Conservation (phyloP, 257 asterid genomes). For the Hygrophila difformis region DNA sequence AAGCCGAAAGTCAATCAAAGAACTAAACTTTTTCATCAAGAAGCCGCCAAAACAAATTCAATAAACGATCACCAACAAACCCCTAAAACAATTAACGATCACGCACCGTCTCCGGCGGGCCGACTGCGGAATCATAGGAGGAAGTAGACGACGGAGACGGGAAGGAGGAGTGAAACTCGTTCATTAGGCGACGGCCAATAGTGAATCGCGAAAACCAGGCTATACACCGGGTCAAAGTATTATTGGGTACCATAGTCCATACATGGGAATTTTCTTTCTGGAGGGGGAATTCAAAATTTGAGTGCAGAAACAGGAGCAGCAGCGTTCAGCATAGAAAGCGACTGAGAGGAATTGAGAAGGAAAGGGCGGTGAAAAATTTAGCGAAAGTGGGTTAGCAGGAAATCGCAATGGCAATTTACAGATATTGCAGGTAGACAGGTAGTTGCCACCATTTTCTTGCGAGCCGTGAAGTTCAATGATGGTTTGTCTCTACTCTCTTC, state of each 20-base stretch:
- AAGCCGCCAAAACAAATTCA: constrained; percentile 1
- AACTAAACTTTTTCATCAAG: not conserved
- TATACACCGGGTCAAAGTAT: constrained; percentile 18
- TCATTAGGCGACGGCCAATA: constrained; percentile 31
- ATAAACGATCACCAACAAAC: constrained; percentile 14
- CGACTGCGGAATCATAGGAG: constrained; percentile 54
- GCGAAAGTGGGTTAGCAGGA: not conserved
- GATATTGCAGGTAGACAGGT: constrained; percentile 17
- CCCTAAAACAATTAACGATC: constrained; percentile 1
- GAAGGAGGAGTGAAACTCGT: constrained; percentile 34
- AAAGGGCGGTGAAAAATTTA: constrained; percentile 11
- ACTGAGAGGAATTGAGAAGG: constrained; percentile 8
- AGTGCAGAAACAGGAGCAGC: constrained; percentile 13
- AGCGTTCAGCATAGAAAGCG: not conserved
- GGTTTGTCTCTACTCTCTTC: no score
- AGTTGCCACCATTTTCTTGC: constrained; percentile 20
- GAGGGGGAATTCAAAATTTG: constrained; percentile 18
- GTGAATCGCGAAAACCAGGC: constrained; percentile 8
- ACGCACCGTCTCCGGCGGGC: constrained; percentile 37
- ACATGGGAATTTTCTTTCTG: constrained; percentile 10
- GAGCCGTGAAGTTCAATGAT: constrained; percentile 1
- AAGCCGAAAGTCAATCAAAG: no score
- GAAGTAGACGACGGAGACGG: constrained; percentile 36
- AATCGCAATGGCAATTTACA: not conserved
- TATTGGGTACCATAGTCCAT: constrained; percentile 21